These are phyloP conservation scores for Hippophae rhamnoides DNA, from an alignment of 306 rosid genomes.

Conservation along the genomic window DNA sequence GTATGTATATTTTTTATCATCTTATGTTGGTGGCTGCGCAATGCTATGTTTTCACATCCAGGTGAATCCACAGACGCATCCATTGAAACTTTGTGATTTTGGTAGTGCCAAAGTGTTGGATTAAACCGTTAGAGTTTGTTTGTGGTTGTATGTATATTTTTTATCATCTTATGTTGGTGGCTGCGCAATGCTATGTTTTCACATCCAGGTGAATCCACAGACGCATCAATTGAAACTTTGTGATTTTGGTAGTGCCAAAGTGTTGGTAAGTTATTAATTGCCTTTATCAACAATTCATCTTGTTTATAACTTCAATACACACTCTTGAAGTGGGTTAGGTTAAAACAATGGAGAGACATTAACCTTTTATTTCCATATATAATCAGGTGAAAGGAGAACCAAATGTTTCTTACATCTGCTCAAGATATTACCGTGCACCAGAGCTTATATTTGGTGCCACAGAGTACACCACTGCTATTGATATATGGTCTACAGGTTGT, in stretches of 20 bases:
- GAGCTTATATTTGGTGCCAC: conserved; percentile 98
- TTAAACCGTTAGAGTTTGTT: background rate
- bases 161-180: conserved; percentile 5
- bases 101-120: conserved; percentile 98
- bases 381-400: conserved; percentile 97
- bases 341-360: background rate
- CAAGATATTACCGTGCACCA: conserved; percentile 97
- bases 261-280: conserved; percentile 54
- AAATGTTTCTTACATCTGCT: conserved; percentile 95
- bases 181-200: conserved; percentile 24
- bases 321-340: background rate
- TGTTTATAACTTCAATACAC: conserved; percentile 1
- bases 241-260: conserved; percentile 98
- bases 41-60: conserved; percentile 30
- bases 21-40: conserved; percentile 18
- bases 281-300: conserved; percentile 11
- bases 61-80: conserved; percentile 99
- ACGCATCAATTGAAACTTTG: conserved; percentile 96
- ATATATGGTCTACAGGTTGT: conserved; percentile 99
- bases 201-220: conserved; percentile 89
- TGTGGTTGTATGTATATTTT: conserved; percentile 1
- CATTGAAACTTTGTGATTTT: conserved; percentile 93
- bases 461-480: conserved; percentile 93
- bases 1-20: conserved; percentile 3
- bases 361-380: conserved; percentile 22